Conservation (phyloP, 176 grass and related monocot genomes). For the Miscanthus lutarioriparius region DNA sequence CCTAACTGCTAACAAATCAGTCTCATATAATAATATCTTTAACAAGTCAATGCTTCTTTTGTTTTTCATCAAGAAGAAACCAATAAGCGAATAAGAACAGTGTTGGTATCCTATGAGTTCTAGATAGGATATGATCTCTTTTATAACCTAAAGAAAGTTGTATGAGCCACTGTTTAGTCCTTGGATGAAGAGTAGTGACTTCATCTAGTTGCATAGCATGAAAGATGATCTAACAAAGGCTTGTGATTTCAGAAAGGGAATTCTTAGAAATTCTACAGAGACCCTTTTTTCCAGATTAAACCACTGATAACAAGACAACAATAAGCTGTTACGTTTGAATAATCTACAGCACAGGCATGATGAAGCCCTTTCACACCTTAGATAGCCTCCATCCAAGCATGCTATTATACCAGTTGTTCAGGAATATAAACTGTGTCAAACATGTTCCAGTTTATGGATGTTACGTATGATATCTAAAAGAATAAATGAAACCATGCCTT, state of each 20-base stretch:
- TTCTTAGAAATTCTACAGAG: neutral
- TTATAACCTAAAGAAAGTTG: neutral
- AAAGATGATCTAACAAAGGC: neutral
- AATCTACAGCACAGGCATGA: neutral
- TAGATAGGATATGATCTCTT: neutral
- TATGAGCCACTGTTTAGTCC: neutral
- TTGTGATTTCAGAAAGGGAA: neutral
- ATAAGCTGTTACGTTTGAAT: neutral
- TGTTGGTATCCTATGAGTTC: neutral
- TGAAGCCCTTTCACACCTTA: neutral
- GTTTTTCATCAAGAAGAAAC: neutral
- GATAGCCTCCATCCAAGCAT: neutral
- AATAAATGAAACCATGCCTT: neutral
- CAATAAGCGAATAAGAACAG: neutral
- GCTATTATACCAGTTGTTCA: neutral
- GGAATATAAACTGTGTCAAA: neutral
- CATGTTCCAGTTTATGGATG: slow-evolving; percentile 1
- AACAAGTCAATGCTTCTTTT: neutral
- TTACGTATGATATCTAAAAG: neutral
- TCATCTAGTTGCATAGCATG: neutral
- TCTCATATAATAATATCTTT: neutral
- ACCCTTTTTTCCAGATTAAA: neutral
- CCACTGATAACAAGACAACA: neutral
- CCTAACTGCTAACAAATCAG: neutral
- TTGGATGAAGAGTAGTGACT: slow-evolving; percentile 10